Evolutionary conservation across 148 eudicot species (phyloP).

Genomic region (Amaranthus palmeri): DNA sequence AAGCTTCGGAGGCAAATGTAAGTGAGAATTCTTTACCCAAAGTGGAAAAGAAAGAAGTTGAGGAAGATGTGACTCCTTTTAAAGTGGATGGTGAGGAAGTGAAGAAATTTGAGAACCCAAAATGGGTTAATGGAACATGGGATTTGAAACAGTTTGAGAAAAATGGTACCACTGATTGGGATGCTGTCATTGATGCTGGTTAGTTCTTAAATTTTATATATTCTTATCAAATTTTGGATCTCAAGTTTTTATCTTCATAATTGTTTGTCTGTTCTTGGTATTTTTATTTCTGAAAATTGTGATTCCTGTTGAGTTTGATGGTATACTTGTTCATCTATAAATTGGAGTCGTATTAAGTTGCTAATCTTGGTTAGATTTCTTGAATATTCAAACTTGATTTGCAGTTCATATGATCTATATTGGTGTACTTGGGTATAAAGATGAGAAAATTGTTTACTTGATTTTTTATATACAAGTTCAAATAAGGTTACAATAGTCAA

Average conservation of each 20-base stretch:
- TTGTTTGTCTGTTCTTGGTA: neutral
- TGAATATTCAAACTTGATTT: neutral
- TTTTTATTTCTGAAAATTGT: neutral
- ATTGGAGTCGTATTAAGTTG: neutral
- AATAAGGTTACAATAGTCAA: neutral
- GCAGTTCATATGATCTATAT: neutral
- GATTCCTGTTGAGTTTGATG: neutral
- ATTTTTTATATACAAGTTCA: neutral
- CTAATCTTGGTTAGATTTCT: neutral
- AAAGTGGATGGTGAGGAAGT: conserved; percentile 12
- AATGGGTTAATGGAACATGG: conserved; percentile 88
- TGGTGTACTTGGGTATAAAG: conserved; percentile 1
- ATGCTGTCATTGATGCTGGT: conserved; percentile 98
- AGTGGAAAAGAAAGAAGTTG: conserved; percentile 23
- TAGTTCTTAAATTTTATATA: neutral
- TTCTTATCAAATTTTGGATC: neutral
- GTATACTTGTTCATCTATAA: neutral
- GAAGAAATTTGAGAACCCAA: conserved; percentile 48
- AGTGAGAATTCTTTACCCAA: conserved; percentile 6
- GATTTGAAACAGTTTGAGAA: conserved; percentile 68
- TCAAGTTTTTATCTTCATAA: neutral
- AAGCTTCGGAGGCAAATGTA: conserved; percentile 19
- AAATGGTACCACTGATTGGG: conserved; percentile 74
- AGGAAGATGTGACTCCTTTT: conserved; percentile 22
- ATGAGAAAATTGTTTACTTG: neutral